These are phyloP conservation scores for Penicillium oxalicum DNA, from an alignment of 2,329 filamentous ascomycete species.

Conservation along the genomic window DNA sequence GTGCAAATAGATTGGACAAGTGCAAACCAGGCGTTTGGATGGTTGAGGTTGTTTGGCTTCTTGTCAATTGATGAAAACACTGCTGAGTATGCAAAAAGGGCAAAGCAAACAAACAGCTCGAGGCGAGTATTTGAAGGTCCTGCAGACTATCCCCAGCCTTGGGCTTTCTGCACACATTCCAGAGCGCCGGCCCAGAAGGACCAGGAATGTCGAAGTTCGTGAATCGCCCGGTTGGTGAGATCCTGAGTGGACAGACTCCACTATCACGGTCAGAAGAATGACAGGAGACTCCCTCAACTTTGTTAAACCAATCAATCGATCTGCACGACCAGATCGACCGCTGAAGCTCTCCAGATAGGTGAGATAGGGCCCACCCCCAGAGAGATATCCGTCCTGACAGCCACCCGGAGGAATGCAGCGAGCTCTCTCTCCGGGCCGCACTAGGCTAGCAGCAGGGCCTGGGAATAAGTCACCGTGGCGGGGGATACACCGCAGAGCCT, in stretches of 20 bases:
- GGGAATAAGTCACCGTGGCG: slow-evolving; percentile 22
- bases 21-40: slow-evolving; percentile 1
- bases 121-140: slow-evolving; percentile 35
- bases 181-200: slow-evolving; percentile 25
- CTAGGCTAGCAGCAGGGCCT: slow-evolving; percentile 29
- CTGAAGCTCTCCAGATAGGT: slow-evolving; percentile 16
- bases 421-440: slow-evolving; percentile 12
- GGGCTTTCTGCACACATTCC: slow-evolving; percentile 34
- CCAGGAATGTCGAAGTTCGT: slow-evolving; percentile 27
- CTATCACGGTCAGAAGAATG: slow-evolving; percentile 14
- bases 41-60: slow-evolving; percentile 27
- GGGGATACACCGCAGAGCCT: slow-evolving; percentile 10
- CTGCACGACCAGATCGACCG: slow-evolving; percentile 15
- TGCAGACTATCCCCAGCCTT: slow-evolving; percentile 29
- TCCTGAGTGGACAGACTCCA: slow-evolving; percentile 16
- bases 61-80: slow-evolving; percentile 36
- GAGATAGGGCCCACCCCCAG: slow-evolving; percentile 15
- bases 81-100: slow-evolving; percentile 38
- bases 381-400: slow-evolving; percentile 21
- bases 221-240: slow-evolving; percentile 18
- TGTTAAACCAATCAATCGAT: slow-evolving; percentile 22
- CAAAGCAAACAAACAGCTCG: slow-evolving; percentile 41
- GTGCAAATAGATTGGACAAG: slow-evolving; percentile 17
- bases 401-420: slow-evolving; percentile 33
- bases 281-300: slow-evolving; percentile 12